Evolutionary conservation across 441 rosid species (phyloP), one percentile per base, ranked within the genome.

Genomic region (Dalechampia spathulata): DNA sequence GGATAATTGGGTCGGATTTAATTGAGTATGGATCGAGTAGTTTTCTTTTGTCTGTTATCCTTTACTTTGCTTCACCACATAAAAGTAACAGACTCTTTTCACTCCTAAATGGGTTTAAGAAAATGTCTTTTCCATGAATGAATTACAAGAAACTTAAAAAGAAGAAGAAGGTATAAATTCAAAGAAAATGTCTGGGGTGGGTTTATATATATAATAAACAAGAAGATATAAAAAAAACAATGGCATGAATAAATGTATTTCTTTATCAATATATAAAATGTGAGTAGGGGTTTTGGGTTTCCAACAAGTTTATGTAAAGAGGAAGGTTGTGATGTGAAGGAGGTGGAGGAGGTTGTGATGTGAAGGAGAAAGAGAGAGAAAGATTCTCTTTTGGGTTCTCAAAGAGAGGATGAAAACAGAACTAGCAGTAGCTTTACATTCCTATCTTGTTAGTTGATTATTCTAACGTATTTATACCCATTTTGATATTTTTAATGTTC

Each of bases 361-460:
- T n/a, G n/a, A n/a, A n/a, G n/a, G n/a, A n/a, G n/a, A n/a, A n/a
- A 52, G 42, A 22, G 14, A 34, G 48, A 17, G 44, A 20, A 47
- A 30, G 41, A 44, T 23, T 40, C 49, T 22, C 34, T 54, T 36
- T 12, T 37, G 17, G 2, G 39, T 32, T 14, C 45, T 43, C n/a
- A 14, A 13, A 38, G n/a, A 38, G 41, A 12, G 6, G 7, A n/a
- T n/a, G n/a, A n/a, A n/a, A n/a, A n/a, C 52, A 42, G 39, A 49
- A 49, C 19, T 32, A 50, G 46, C 22, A 49, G 52, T 49, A 28
- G 37, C 57, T 70, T 34, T n/a, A 43, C 71, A 71, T 74, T 74
- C 79, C 54, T 79, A 58, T 5, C 76, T 72, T 76, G 62, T n/a
- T 63, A 40, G 7, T 6, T 61, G 72, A 68, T 68, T 46, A 80